A percentile compares a stretch with the other conserved stretches of the same genome.
phyloP scores from a whole-genome alignment of 371 early-diverging fungal genomes.

The Apophysomyces elegans region DNA sequence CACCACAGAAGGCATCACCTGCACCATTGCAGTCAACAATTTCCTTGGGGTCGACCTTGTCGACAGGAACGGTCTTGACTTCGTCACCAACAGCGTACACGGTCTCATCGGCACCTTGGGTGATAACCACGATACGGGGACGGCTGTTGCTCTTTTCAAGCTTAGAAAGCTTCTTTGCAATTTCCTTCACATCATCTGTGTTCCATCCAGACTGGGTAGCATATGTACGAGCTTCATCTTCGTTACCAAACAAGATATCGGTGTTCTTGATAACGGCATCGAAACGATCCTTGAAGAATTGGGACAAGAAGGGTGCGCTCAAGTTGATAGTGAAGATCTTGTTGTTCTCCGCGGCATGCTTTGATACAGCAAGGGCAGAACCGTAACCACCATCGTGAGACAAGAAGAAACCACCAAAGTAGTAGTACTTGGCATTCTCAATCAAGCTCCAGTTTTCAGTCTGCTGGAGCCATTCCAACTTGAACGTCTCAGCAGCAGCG shows the following conservation, averaged over 20 bases:
- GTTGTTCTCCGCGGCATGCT: constrained; percentile 81
- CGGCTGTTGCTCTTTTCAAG: constrained; percentile 81
- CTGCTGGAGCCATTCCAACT: constrained; percentile 69
- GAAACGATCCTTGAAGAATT: constrained; percentile 89
- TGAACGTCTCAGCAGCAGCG: constrained; percentile 91
- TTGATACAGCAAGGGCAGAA: constrained; percentile 80
- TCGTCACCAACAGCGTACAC: constrained; percentile 71
- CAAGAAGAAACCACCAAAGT: constrained; percentile 92
- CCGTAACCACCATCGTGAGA: constrained; percentile 74
- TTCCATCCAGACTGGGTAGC: constrained; percentile 70
- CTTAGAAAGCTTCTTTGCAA: constrained; percentile 81
- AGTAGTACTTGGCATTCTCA: constrained; percentile 87
- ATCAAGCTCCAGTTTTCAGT: constrained; percentile 88
- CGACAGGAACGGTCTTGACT: constrained; percentile 71
- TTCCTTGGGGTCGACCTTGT: constrained; percentile 64
- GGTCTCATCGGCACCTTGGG: constrained; percentile 85
- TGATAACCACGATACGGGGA: constrained; percentile 90
- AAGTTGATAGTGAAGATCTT: constrained; percentile 88
- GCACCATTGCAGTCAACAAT: constrained; percentile 98
- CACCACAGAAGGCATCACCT: constrained; percentile 97
- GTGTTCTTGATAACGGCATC: constrained; percentile 82
- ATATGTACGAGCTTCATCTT: constrained; percentile 91
- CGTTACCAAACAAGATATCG: constrained; percentile 95
- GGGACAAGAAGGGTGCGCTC: constrained; percentile 93
- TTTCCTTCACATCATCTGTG: constrained; percentile 73